phyloP scores from a whole-genome alignment of 1,284 basidiomycete species.

The Rugosomyces carneus region DNA sequence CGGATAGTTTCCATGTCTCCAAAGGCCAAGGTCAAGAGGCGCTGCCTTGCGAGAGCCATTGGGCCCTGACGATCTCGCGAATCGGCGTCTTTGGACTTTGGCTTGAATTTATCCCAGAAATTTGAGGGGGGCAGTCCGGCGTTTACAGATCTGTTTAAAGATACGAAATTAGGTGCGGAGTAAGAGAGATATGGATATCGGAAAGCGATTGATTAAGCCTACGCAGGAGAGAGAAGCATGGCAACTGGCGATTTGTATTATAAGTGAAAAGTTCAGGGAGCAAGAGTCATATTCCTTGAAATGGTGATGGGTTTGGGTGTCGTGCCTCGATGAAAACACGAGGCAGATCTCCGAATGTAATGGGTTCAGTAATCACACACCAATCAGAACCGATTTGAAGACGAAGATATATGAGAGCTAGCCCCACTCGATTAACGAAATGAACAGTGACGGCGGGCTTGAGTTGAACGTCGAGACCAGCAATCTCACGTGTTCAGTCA shows the following conservation, averaged over 20 bases:
- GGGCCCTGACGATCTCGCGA: constrained; percentile 44
- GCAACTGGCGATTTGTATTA: constrained; percentile 22
- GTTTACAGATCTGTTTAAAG: constrained; percentile 52
- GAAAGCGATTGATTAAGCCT: constrained; percentile 28
- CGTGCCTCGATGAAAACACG: constrained; percentile 41
- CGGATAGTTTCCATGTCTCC: constrained; percentile 79
- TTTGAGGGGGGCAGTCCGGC: constrained; percentile 54
- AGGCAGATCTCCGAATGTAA: constrained; percentile 31
- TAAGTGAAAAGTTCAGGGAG: constrained; percentile 20
- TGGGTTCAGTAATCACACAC: constrained; percentile 2
- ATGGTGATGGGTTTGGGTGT: constrained; percentile 18
- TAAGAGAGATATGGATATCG: constrained; percentile 25
- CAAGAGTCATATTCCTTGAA: constrained; percentile 30
- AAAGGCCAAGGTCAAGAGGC: constrained; percentile 74
- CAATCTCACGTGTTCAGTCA: neutral
- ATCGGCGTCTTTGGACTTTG: constrained; percentile 55
- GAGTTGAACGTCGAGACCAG: neutral
- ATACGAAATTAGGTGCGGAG: constrained; percentile 20
- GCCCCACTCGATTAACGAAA: neutral
- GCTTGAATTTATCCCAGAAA: constrained; percentile 70
- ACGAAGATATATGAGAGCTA: constrained; percentile 1
- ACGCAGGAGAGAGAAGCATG: constrained; percentile 79
- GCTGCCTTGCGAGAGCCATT: constrained; percentile 61
- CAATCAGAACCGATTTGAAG: constrained; percentile 14
- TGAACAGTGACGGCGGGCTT: neutral